A percentile compares a stretch with the other conserved stretches of the same genome.
Evolutionary conservation across 306 rosid species (phyloP).

Genomic region (Alnus rubra): DNA sequence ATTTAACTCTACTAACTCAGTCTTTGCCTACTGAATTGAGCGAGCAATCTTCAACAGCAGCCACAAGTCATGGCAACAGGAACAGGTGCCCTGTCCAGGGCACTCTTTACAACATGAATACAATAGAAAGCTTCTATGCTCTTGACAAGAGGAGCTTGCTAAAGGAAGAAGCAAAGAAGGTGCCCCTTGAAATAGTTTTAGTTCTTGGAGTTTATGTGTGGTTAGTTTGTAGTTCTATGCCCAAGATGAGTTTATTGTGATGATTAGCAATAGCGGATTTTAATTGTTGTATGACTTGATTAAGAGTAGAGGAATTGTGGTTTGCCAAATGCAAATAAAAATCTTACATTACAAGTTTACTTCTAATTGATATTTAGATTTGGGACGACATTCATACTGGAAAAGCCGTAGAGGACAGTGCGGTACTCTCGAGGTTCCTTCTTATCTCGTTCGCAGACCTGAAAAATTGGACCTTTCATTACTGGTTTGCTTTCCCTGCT

Average conservation of each 20-base stretch:
- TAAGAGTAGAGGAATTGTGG: not conserved
- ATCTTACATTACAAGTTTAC: constrained; percentile 24
- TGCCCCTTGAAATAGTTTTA: constrained; percentile 18
- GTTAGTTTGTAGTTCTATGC: not conserved
- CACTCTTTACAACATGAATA: constrained; percentile 78
- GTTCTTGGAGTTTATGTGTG: not conserved
- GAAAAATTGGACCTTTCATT: constrained; percentile 84
- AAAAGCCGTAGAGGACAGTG: constrained; percentile 76
- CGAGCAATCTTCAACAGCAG: constrained; percentile 43
- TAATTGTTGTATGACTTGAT: not conserved
- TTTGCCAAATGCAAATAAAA: not conserved
- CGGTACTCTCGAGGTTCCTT: constrained; percentile 83
- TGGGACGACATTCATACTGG: constrained; percentile 89
- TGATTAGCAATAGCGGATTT: not conserved
- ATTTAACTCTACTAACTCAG: constrained; percentile 72
- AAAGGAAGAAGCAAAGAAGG: constrained; percentile 79
- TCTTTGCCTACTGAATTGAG: constrained; percentile 71
- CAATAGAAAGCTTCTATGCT: constrained; percentile 69
- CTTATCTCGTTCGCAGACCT: constrained; percentile 92
- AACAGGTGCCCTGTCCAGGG: constrained; percentile 80
- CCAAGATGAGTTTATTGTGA: constrained; percentile 9
- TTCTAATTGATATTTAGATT: constrained; percentile 51
- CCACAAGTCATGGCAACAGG: constrained; percentile 61
- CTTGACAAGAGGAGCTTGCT: constrained; percentile 68
- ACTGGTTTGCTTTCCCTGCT: constrained; percentile 97